phyloP scores from a whole-genome alignment of 345 rosid species.

The rapeseed (Brassica napus) region Da-Ae NC_063449.1:31101001-31101500 shows the following conservation, averaged over 20 bases:
- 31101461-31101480: constrained; percentile 71
- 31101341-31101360: constrained; percentile 67
- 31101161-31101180: constrained; percentile 44
- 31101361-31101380: constrained; percentile 56
- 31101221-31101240: constrained; percentile 62
- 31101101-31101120: constrained; percentile 52
- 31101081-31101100: constrained; percentile 58
- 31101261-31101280: constrained; percentile 95
- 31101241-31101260: constrained; percentile 59
- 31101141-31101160: constrained; percentile 32
- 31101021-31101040: constrained; percentile 71
- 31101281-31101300: constrained; percentile 94
- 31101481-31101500: constrained; percentile 91
- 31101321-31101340: constrained; percentile 75
- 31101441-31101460: constrained; percentile 28
- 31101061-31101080: constrained; percentile 62
- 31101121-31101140: constrained; percentile 47
- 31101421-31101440: constrained; percentile 48
- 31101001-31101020: constrained; percentile 61
- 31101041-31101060: constrained; percentile 50
- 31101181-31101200: constrained; percentile 63
- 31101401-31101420: constrained; percentile 50
- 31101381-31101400: constrained; percentile 70
- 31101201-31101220: constrained; percentile 75
- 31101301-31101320: constrained; percentile 69